Conservation (phyloP, 345 rosid species). For the Camelina laxa region DNA sequence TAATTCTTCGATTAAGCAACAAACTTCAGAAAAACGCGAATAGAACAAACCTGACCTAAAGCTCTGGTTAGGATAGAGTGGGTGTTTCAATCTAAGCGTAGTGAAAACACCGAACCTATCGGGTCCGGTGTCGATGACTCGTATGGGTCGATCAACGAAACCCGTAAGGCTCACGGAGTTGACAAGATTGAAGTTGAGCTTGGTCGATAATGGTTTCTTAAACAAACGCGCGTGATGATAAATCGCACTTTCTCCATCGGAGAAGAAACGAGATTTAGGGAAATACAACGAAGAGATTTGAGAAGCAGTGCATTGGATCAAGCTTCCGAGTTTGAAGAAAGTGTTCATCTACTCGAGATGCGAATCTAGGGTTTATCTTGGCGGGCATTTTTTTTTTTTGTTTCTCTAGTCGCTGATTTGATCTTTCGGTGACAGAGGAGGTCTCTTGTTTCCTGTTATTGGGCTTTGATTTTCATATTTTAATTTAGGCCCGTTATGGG, state of each 20-base stretch:
- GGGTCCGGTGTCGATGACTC: conserved; percentile 13
- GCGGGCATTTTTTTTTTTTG: background rate
- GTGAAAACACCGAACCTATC: conserved; percentile 52
- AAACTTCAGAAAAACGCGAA: background rate
- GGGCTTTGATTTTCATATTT: background rate
- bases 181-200: conserved; percentile 35
- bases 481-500: conserved; percentile 19
- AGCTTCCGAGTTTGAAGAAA: conserved; percentile 32
- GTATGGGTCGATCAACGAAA: conserved; percentile 48
- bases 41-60: conserved; percentile 56
- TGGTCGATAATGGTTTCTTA: conserved; percentile 61
- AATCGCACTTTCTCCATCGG: conserved; percentile 54
- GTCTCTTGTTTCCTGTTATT: background rate
- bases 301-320: conserved; percentile 39
- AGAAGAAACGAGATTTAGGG: conserved; percentile 42
- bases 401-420: background rate
- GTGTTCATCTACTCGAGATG: conserved; percentile 50
- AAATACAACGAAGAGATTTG: conserved; percentile 36
- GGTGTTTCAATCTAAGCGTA: conserved; percentile 47
- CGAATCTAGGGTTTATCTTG: conserved; percentile 20
- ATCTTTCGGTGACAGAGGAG: background rate
- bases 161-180: conserved; percentile 71
- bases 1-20: background rate
- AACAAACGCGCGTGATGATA: conserved; percentile 56
- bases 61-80: conserved; percentile 41